Evolutionary conservation across 257 asterid species (phyloP), one percentile per base, ranked within the genome.

Genomic region (Orobanche coerulescens): DNA sequence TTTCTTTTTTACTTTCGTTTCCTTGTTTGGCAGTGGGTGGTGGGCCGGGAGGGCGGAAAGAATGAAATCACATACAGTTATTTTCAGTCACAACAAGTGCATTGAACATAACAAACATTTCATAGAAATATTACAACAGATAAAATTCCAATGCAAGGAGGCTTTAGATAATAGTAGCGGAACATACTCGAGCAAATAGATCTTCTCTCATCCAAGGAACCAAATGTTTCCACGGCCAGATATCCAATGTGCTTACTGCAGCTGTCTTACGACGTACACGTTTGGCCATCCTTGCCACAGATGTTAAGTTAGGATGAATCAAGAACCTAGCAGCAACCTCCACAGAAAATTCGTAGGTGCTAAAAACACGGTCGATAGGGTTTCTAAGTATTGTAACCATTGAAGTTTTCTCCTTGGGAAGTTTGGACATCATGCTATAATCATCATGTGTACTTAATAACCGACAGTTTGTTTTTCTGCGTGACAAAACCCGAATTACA

Each of bases 201-300:
- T 93, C 99, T 81, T 89, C 94, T 73, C 95, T 86, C 95, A 93
- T 93, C 96, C 97, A 89, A 51, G 99, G 99, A 77, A 93, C 97
- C 82, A 93, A 75, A 76, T 84, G 86, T 72, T 84, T 93, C 99
- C 99, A 93, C 5, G 99, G 99, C 99, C 99, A 93, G 73, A 93
- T 89, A 58, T 89, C 95, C 64, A 93, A 81, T 28, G 99, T 93
- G 86, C 95, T 84, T 31, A 85, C 75, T 68, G 83, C 90, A 52
- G 76, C 56, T 59, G 75, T 34, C 81, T 78, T 86, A 37, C 77
- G 71, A 33, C 95, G 94, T 62, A 78, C 52, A 23, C 73, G 81
- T 46, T 71, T 74, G 33, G 82, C 63, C 81, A 80, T 76, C 81
- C 65, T 82, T 48, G 78, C 70, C 49, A 84, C 88, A 20, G 96